These are phyloP conservation scores for Hanseniaspora mollemarum DNA, from an alignment of 805 yeast species.

Conservation along the genomic window DNA sequence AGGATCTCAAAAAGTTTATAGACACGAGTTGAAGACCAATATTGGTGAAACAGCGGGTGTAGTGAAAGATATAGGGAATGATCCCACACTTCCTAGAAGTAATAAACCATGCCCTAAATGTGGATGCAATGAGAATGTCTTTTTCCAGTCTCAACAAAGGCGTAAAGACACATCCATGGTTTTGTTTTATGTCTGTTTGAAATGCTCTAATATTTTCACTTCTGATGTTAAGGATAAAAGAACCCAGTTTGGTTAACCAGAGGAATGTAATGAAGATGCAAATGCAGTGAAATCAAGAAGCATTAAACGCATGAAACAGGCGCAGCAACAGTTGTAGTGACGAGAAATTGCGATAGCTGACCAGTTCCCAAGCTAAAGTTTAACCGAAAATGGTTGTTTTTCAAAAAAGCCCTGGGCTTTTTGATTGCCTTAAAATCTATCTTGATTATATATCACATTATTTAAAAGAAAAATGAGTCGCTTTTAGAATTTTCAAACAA, in stretches of 20 bases:
- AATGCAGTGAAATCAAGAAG: too few species aligned
- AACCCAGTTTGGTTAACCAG: slow-evolving; percentile 26
- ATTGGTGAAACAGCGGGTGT: slow-evolving; percentile 95
- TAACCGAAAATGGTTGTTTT: too few species aligned
- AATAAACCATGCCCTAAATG: slow-evolving; percentile 90
- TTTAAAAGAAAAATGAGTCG: background rate
- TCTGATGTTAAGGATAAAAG: slow-evolving; percentile 31
- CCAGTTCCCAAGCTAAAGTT: too few species aligned
- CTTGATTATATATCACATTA: background rate
- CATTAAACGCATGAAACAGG: too few species aligned
- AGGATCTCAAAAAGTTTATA: slow-evolving; percentile 71
- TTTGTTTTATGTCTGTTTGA: slow-evolving; percentile 79
- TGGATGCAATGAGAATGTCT: slow-evolving; percentile 79
- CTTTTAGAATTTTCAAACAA: background rate
- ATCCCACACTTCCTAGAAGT: slow-evolving; percentile 95
- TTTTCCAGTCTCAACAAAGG: slow-evolving; percentile 92
- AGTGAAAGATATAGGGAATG: slow-evolving; percentile 87
- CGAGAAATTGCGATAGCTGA: too few species aligned
- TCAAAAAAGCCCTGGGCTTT: too few species aligned
- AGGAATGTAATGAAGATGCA: too few species aligned
- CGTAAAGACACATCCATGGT: slow-evolving; percentile 93
- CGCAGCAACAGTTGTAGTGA: too few species aligned
- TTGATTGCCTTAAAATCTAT: too few species aligned
- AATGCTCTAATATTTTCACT: slow-evolving; percentile 61
- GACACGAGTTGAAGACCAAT: slow-evolving; percentile 84